Conservation (phyloP, 495 filamentous ascomycete species). For the Diplogelasinospora grovesii region DNA sequence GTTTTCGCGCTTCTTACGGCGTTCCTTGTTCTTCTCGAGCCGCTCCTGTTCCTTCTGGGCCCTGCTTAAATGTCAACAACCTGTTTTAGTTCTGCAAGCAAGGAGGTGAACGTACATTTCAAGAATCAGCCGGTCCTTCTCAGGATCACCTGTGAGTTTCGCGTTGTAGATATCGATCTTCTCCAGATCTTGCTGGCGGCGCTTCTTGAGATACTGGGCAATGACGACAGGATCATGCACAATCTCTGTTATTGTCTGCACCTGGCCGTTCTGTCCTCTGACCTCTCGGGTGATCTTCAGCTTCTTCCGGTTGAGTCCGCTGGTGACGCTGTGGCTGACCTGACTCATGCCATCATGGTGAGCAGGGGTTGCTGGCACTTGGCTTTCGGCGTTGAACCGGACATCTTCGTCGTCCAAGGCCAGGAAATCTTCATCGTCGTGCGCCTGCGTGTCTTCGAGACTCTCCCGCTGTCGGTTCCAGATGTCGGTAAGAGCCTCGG, state of each 20-base stretch:
- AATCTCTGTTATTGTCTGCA: conserved; percentile 52
- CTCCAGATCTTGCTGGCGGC: conserved; percentile 52
- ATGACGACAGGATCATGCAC: conserved; percentile 71
- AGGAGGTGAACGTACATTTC: conserved; percentile 23
- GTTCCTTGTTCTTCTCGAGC: conserved; percentile 83
- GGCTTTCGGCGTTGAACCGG: conserved; percentile 46
- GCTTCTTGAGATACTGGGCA: conserved; percentile 50
- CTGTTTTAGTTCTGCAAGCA: not conserved
- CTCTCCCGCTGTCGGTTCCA: conserved; percentile 83
- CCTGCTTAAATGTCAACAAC: conserved; percentile 31
- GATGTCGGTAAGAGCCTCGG: conserved; percentile 76
- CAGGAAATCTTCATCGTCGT: conserved; percentile 61
- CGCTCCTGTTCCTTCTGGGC: conserved; percentile 72
- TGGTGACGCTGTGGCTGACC: conserved; percentile 70
- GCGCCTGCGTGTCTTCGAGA: conserved; percentile 49
- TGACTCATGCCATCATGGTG: conserved; percentile 70
- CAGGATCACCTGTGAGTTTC: conserved; percentile 67
- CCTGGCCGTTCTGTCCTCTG: conserved; percentile 55
- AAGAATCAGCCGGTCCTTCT: conserved; percentile 38
- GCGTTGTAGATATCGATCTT: conserved; percentile 53
- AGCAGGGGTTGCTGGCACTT: conserved; percentile 30
- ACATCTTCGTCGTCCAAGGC: conserved; percentile 51
- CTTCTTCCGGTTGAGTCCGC: conserved; percentile 57
- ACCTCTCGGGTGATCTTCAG: conserved; percentile 67
- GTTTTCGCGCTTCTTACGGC: conserved; percentile 83